phyloP scores from a whole-genome alignment of 139 green algal genomes.

The Chlamydomonas eustigma region DNA sequence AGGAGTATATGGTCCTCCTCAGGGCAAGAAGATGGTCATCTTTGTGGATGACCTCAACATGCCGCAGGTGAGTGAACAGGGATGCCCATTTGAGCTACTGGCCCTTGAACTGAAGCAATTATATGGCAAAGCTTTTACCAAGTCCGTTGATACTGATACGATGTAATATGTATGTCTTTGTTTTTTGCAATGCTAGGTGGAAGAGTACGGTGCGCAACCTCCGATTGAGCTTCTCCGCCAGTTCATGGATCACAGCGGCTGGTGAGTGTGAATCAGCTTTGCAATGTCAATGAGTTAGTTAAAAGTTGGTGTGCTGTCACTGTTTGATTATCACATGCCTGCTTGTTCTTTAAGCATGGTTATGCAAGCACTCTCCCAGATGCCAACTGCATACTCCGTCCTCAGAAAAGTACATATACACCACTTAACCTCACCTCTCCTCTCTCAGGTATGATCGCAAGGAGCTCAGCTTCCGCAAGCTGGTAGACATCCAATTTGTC shows the following conservation, averaged over 20 bases:
- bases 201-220: slow-evolving; percentile 69
- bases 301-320: no score
- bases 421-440: slow-evolving; percentile 32
- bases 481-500: slow-evolving; percentile 64
- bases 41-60: slow-evolving; percentile 86
- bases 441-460: slow-evolving; percentile 58
- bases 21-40: slow-evolving; percentile 59
- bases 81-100: no score
- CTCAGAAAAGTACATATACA: no score
- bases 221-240: slow-evolving; percentile 76
- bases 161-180: no score
- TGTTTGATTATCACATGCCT: no score
- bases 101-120: no score
- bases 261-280: slow-evolving; percentile 57
- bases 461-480: slow-evolving; percentile 49
- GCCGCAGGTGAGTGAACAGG: slow-evolving; percentile 48
- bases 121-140: no score
- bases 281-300: no score
- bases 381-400: no score
- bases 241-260: slow-evolving; percentile 63
- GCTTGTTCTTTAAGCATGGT: no score
- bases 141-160: no score
- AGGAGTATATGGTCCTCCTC: slow-evolving; percentile 62
- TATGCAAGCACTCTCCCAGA: no score
- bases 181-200: slow-evolving; percentile 23